Conservation (phyloP, 768 basidiomycete genomes). For the Lanmaoa rubissima region DNA sequence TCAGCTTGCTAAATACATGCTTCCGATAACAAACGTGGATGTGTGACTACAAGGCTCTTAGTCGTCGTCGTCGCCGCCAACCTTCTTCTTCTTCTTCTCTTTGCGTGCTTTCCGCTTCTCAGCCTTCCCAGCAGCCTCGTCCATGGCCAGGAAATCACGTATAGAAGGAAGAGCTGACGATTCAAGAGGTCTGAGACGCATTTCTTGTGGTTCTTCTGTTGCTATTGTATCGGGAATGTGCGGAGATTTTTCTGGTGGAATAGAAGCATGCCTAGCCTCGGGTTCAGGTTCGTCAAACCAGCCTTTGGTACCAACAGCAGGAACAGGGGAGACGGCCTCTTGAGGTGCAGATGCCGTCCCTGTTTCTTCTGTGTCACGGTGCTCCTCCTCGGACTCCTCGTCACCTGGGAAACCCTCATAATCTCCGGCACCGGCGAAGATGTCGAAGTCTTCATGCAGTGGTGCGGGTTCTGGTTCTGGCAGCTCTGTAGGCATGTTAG, state of each 20-base stretch:
- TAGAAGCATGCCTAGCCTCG: slow-evolving; percentile 15
- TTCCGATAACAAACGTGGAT: neutral
- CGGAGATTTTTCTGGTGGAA: slow-evolving; percentile 13
- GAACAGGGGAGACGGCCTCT: slow-evolving; percentile 8
- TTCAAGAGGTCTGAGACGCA: slow-evolving; percentile 67
- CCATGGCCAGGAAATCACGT: slow-evolving; percentile 76
- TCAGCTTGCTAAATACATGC: slow-evolving; percentile 1
- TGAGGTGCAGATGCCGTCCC: slow-evolving; percentile 9
- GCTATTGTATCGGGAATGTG: slow-evolving; percentile 5
- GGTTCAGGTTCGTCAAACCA: slow-evolving; percentile 49
- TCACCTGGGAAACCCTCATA: slow-evolving; percentile 70
- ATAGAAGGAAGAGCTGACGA: slow-evolving; percentile 85
- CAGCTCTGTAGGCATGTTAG: slow-evolving; percentile 8
- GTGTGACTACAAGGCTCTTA: slow-evolving; percentile 10
- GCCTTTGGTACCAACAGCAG: slow-evolving; percentile 19
- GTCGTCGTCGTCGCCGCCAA: slow-evolving; percentile 34
- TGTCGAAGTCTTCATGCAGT: slow-evolving; percentile 69
- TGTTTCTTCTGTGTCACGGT: slow-evolving; percentile 14
- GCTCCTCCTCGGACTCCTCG: slow-evolving; percentile 47
- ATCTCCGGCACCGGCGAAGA: slow-evolving; percentile 83
- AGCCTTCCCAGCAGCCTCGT: slow-evolving; percentile 59
- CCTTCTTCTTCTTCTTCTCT: slow-evolving; percentile 57
- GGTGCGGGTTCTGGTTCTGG: slow-evolving; percentile 20
- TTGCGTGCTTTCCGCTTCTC: slow-evolving; percentile 73
- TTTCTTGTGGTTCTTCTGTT: slow-evolving; percentile 38